Percentiles rank a stretch among this genome's conserved stretches.
These are phyloP conservation scores for Protomyces arabidopsidicola DNA, from an alignment of 1,139 yeast species.

Conservation along the genomic window DNA sequence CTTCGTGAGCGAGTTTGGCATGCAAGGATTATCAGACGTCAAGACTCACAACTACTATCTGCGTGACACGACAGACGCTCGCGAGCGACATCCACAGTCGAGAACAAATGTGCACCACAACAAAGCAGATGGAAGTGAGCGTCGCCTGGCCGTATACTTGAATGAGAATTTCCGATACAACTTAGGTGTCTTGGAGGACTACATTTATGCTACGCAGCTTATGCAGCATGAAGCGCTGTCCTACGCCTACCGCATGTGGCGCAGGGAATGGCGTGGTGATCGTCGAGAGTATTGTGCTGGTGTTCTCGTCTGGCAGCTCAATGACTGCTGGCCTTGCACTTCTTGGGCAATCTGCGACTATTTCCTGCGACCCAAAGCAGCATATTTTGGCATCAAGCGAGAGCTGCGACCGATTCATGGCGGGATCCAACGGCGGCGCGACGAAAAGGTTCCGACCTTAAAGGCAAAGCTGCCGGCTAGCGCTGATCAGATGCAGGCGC, in stretches of 20 bases:
- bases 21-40: slow-evolving; percentile 44
- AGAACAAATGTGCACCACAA: slow-evolving; percentile 43
- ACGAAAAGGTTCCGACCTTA: not conserved
- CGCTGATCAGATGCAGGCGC: not conserved
- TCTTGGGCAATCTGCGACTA: slow-evolving; percentile 49
- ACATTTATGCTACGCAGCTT: slow-evolving; percentile 50
- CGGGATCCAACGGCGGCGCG: slow-evolving; percentile 41
- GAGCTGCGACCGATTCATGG: slow-evolving; percentile 43
- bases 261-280: slow-evolving; percentile 46
- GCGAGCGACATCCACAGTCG: slow-evolving; percentile 42
- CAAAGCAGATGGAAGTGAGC: slow-evolving; percentile 47
- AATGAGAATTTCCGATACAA: slow-evolving; percentile 44
- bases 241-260: slow-evolving; percentile 48
- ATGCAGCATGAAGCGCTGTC: slow-evolving; percentile 52
- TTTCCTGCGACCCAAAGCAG: slow-evolving; percentile 45
- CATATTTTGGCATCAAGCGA: slow-evolving; percentile 48
- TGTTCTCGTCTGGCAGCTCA: slow-evolving; percentile 50
- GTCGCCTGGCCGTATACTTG: slow-evolving; percentile 47
- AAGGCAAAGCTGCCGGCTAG: not conserved
- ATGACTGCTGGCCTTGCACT: slow-evolving; percentile 52
- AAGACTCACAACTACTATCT: slow-evolving; percentile 38
- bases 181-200: slow-evolving; percentile 37
- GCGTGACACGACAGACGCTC: slow-evolving; percentile 38
- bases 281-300: slow-evolving; percentile 44
- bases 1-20: slow-evolving; percentile 50